Percentiles rank a stretch among this genome's conserved stretches.
Conservation (phyloP, 2,329 filamentous ascomycete species). For the Rhexocercosporidium sp. region DNA sequence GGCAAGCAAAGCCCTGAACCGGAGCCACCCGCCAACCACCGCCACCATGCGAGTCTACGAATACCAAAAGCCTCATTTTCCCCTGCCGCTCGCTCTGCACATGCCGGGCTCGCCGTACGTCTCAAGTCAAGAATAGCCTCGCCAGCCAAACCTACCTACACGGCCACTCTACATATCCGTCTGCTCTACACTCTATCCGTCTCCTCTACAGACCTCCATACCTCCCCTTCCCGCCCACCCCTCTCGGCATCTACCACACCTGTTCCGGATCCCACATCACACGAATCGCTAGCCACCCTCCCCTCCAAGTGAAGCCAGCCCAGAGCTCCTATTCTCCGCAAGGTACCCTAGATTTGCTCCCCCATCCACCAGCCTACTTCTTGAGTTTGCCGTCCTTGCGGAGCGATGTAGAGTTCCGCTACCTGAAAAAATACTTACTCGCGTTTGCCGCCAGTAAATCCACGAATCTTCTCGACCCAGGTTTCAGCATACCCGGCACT, state of each 20-base stretch:
- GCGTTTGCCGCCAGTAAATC: slow-evolving; percentile 17
- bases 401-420: neutral
- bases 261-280: too few species aligned
- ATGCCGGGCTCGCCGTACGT: neutral
- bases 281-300: neutral
- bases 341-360: neutral
- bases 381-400: neutral
- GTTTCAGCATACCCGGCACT: neutral
- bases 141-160: neutral
- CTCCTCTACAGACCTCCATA: too few species aligned
- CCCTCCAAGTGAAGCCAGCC: slow-evolving; percentile 7
- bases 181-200: too few species aligned
- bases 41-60: neutral
- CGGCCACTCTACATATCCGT: too few species aligned
- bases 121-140: slow-evolving; percentile 4
- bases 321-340: slow-evolving; percentile 3
- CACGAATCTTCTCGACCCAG: neutral
- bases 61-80: slow-evolving; percentile 1
- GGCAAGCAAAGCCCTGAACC: neutral
- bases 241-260: too few species aligned
- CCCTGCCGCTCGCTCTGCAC: neutral
- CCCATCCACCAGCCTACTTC: neutral
- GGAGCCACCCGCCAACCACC: neutral
- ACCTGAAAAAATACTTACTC: slow-evolving; percentile 7
- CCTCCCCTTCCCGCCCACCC: neutral